Percentiles rank a stretch among this genome's conserved stretches.
These are phyloP conservation scores for Pterocarpus macrocarpus DNA, from an alignment of 306 rosid species.

Conservation along the genomic window DNA sequence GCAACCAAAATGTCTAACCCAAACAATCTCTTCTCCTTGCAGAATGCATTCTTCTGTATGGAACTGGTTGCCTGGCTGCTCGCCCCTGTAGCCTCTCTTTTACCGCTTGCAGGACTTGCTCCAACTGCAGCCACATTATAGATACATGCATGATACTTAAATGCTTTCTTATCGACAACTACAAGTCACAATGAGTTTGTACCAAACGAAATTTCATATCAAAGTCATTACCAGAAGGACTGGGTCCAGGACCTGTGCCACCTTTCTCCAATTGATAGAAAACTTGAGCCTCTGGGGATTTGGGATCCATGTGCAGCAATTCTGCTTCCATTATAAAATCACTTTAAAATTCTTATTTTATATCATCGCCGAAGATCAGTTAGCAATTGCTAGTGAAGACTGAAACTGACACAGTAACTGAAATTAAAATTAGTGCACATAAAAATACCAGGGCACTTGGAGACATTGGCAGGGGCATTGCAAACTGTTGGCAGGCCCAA, in stretches of 20 bases:
- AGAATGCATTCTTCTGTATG: conserved; percentile 50
- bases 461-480: conserved; percentile 72
- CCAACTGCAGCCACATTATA: conserved; percentile 21
- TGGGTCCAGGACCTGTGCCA: conserved; percentile 50
- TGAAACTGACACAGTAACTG: too few species aligned
- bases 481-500: conserved; percentile 73
- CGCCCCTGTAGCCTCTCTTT: not conserved
- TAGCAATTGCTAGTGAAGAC: too few species aligned
- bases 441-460: conserved; percentile 76
- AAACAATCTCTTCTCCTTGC: conserved; percentile 37
- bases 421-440: not conserved
- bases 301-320: conserved; percentile 80
- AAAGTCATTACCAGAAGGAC: conserved; percentile 60
- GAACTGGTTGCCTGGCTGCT: conserved; percentile 43
- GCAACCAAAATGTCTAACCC: conserved; percentile 19
- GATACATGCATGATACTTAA: not conserved
- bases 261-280: conserved; percentile 63
- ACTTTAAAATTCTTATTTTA: not conserved
- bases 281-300: conserved; percentile 82
- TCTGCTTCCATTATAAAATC: conserved; percentile 52
- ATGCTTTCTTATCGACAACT: conserved; percentile 1
- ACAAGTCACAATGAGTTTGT: not conserved
- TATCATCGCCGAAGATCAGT: not conserved
- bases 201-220: not conserved
- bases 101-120: conserved; percentile 21